Base-by-base conservation (phyloP, 306 rosid species). In the Fragaria vesca region DNA sequence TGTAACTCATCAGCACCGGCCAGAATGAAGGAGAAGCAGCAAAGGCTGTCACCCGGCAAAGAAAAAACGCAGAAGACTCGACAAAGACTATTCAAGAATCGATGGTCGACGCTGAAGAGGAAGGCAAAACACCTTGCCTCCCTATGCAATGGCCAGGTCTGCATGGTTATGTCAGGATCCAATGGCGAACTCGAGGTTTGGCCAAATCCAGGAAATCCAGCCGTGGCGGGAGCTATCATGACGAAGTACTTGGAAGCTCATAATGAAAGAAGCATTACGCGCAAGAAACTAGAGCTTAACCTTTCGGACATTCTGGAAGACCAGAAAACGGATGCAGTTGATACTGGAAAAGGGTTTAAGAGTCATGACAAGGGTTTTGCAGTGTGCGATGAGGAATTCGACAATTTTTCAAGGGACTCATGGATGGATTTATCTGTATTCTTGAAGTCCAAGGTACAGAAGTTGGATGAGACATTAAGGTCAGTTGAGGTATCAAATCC, bases 131-230 rank as follows among this genome's bases (percentile, higher is more conserved):
- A 2, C 43, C 69, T 63, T 32, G 45, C 69, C 16, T 2, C 11
- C 43, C 69, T 63, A 32, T 63, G 69, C 69, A 63, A 63, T 15
- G 69, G 69, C 45, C 69, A 63, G 45, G 69, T 63, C 5, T 63
- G 69, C 21, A 63, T 63, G 69, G 45, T 63, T 63, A 63, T 63
- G 45, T 63, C 45, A 16, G 43, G 5, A 63, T 17, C 69, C 12
- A 6, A 63, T 0, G 45, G 5, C 45, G 3, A 32, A 15, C 8
- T 63, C 0, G 21, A 30, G 69, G 45, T 63, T 16, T 63, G 69
- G 69, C 45, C 69, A 63, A 30, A 34, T 30, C 38, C 69, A 6
- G 68, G 4, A 62, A 62, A 62, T 2, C 43, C 43, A 63, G 69
- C 69, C n/a, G 12, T 4, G 12, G 9, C 12, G 12, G 24, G 34